These are phyloP conservation scores for Scheffersomyces lignosus DNA, from an alignment of 805 yeast genomes.

Conservation along the genomic window DNA sequence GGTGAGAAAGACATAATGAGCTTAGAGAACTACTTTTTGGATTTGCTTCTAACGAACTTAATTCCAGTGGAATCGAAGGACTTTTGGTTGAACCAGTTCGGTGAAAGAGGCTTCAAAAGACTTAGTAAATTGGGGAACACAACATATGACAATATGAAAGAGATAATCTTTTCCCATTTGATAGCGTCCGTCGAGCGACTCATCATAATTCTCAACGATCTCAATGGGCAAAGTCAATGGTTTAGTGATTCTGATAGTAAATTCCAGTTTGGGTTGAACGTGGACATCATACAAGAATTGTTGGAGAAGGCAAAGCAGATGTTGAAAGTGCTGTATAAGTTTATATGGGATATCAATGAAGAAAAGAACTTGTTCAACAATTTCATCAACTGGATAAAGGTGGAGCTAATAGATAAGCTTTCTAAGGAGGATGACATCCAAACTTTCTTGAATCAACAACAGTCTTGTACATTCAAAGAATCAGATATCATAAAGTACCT, in stretches of 20 bases:
- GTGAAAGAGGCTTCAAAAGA: slow-evolving; percentile 62
- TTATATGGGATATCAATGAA: slow-evolving; percentile 44
- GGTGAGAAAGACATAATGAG: slow-evolving; percentile 10
- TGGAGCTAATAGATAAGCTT: slow-evolving; percentile 35
- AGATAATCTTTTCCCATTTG: slow-evolving; percentile 47
- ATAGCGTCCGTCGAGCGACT: slow-evolving; percentile 59
- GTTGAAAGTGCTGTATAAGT: slow-evolving; percentile 33
- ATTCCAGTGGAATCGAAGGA: slow-evolving; percentile 50
- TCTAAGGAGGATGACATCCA: slow-evolving; percentile 35
- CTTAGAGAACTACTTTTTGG: slow-evolving; percentile 33
- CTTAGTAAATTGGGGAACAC: slow-evolving; percentile 53
- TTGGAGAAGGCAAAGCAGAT: slow-evolving; percentile 18
- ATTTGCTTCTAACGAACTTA: slow-evolving; percentile 53
- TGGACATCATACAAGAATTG: slow-evolving; percentile 3
- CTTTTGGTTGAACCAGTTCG: slow-evolving; percentile 65
- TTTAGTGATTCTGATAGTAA: slow-evolving; percentile 14
- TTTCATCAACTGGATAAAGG: slow-evolving; percentile 46
- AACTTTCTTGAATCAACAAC: slow-evolving; percentile 10
- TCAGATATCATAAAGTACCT: slow-evolving; percentile 25
- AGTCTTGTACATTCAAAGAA: slow-evolving; percentile 11
- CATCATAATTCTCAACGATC: slow-evolving; percentile 43
- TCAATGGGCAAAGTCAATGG: slow-evolving; percentile 45
- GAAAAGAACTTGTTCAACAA: slow-evolving; percentile 48
- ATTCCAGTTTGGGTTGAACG: slow-evolving; percentile 9
- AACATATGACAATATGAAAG: slow-evolving; percentile 51